A percentile compares a stretch with the other conserved stretches of the same genome.
Evolutionary conservation across 495 filamentous ascomycete genomes (phyloP).

Genomic region (Talaromyces nanjingensis): DNA sequence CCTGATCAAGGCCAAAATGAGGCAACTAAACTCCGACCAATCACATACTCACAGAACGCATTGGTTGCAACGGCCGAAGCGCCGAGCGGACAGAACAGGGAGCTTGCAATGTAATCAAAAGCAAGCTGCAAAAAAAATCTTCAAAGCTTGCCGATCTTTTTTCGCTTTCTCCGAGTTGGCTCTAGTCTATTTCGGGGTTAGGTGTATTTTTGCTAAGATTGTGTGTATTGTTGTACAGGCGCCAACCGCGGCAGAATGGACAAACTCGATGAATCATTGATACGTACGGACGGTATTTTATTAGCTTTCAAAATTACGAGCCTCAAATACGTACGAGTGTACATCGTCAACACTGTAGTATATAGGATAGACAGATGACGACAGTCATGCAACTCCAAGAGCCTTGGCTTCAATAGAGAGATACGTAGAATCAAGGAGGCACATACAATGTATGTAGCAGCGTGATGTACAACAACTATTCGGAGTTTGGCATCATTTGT

Average conservation of each 20-base stretch:
- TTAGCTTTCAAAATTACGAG: not conserved
- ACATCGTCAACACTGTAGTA: not conserved
- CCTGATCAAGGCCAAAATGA: not conserved
- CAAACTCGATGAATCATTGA: not conserved
- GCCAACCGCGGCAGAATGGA: not conserved
- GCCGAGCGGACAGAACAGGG: not conserved
- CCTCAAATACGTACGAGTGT: too few relatives aligned
- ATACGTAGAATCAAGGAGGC: not conserved
- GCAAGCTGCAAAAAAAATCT: not conserved
- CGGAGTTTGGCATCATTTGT: not conserved
- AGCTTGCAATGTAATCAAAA: not conserved
- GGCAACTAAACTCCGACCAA: not conserved
- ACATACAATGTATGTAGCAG: not conserved
- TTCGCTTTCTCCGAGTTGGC: not conserved
- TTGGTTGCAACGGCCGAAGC: not conserved
- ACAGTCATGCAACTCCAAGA: not conserved
- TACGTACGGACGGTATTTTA: not conserved
- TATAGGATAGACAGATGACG: not conserved
- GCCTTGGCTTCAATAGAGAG: not conserved
- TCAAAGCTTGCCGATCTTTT: not conserved
- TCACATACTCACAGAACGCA: not conserved
- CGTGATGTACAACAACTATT: not conserved
- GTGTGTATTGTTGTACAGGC: not conserved
- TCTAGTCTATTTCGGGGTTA: not conserved
- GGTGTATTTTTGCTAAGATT: not conserved